Evolutionary conservation across 805 yeast genomes (phyloP), one percentile per base, ranked within the genome.

Genomic region (Nakazawaea peltata): DNA sequence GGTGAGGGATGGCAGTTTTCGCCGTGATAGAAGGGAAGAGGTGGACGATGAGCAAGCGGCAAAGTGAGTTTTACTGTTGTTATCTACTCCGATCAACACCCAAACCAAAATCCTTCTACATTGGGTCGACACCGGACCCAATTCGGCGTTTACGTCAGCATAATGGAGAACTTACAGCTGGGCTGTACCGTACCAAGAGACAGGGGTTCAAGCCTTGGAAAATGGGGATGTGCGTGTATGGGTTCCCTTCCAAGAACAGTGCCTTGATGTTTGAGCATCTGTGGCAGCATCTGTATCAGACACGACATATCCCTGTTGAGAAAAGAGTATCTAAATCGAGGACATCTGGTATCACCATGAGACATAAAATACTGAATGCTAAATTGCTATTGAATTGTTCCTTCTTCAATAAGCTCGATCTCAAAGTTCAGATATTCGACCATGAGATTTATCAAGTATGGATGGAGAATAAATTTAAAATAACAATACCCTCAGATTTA

Each of bases 231-330:
- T 46, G 77, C 2, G 81, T 85, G 0, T 63, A 79, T 47, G 87
- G 88, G 2, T 84, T 85, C 49, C 85, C 85, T 0, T 72, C 76
- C 5, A 74, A 72, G 41, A 63, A 77, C 3, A 56, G 78, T 3
- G 94, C 94, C 0, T 55, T 85, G 34, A 88, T 77, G 53, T 84
- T 84, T 54, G 95, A 85, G 48, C 87, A 81, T 54, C 88, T 94
- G 1, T 79, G 83, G 74, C 94, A 84, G 45, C 92, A 83, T 52
- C 62, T 78, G 1, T 64, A 77, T 42, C 65, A 62, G 34, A 78
- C 94, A 0, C 59, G 86, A 26, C 84, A 75, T 48, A 73, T 83
- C 3, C 48, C 54, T 2, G 42, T 44, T 0, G 54, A 50, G 3
- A 50, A 51, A 9, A 53, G 79, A 34, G 50, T 73, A 9, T 55